Percentiles rank a stretch among this genome's conserved stretches.
Evolutionary conservation across 2,329 filamentous ascomycete species (phyloP).

Genomic region (Hypoxylon sp.): DNA sequence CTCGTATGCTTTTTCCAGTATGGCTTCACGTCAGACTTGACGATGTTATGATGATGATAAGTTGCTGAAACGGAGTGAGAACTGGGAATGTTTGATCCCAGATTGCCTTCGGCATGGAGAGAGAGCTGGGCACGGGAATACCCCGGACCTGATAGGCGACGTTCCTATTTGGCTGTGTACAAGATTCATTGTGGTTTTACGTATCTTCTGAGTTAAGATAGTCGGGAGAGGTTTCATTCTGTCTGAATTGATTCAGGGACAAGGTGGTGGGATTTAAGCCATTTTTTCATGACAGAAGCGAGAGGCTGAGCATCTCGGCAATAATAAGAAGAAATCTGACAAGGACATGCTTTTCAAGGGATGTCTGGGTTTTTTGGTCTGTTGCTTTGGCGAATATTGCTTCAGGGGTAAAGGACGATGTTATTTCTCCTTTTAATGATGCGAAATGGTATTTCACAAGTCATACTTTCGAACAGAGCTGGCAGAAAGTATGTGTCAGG

Average conservation of each 20-base stretch:
- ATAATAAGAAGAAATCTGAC: constrained; percentile 4
- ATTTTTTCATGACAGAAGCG: constrained; percentile 11
- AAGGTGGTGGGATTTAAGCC: constrained; percentile 2
- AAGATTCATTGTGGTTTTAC: constrained; percentile 23
- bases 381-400: neutral
- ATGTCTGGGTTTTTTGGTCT: neutral
- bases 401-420: neutral
- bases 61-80: constrained; percentile 17
- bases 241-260: constrained; percentile 3
- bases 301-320: constrained; percentile 15
- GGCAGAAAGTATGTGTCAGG: too few relatives aligned
- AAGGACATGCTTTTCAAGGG: neutral
- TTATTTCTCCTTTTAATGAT: too few relatives aligned
- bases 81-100: constrained; percentile 22
- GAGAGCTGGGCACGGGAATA: constrained; percentile 18
- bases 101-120: constrained; percentile 32
- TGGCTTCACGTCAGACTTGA: constrained; percentile 26
- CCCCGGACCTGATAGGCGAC: constrained; percentile 30
- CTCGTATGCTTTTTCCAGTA: constrained; percentile 10
- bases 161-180: constrained; percentile 25
- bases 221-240: constrained; percentile 4
- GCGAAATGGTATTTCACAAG: too few relatives aligned
- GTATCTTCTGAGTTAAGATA: constrained; percentile 15
- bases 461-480: too few relatives aligned
- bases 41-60: constrained; percentile 43